phyloP scores from a whole-genome alignment of 176 grass and related monocot genomes.

The Guadua angustifolia region DNA sequence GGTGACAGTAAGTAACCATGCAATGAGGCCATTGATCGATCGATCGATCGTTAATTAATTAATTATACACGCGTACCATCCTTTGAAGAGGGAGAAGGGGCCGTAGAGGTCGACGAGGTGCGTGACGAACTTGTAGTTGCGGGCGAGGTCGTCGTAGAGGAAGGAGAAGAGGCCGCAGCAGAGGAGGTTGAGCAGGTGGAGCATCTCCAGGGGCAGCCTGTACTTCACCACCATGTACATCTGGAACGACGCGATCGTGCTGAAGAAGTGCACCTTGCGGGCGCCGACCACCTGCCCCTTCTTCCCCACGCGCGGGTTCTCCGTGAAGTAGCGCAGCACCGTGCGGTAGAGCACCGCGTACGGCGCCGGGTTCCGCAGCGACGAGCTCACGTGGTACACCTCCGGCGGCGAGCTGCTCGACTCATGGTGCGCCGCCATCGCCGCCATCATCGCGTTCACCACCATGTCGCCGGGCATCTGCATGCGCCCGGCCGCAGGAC shows the following conservation, averaged over 20 bases:
- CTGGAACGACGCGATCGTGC: conserved; percentile 50
- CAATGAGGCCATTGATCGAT: too few relatives aligned
- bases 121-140: conserved; percentile 62
- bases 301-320: conserved; percentile 60
- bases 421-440: conserved; percentile 39
- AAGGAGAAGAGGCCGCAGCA: conserved; percentile 31
- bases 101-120: conserved; percentile 68
- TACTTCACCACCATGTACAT: conserved; percentile 66
- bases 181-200: conserved; percentile 45
- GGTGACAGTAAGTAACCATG: too few relatives aligned
- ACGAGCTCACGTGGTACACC: conserved; percentile 74
- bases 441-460: conserved; percentile 83
- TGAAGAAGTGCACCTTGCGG: conserved; percentile 51
- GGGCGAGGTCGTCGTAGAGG: conserved; percentile 43
- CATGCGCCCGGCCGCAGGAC: too few relatives aligned
- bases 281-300: conserved; percentile 50
- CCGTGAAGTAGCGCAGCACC: conserved; percentile 53
- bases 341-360: conserved; percentile 59
- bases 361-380: conserved; percentile 62
- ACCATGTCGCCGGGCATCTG: conserved; percentile 96
- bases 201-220: conserved; percentile 63
- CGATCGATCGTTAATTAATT: too few relatives aligned
- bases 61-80: too few relatives aligned
- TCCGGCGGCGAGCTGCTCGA: neutral
- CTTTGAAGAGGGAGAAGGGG: conserved; percentile 67